phyloP scores from a whole-genome alignment of 768 basidiomycete species.

The Kwoniella europaea region DNA sequence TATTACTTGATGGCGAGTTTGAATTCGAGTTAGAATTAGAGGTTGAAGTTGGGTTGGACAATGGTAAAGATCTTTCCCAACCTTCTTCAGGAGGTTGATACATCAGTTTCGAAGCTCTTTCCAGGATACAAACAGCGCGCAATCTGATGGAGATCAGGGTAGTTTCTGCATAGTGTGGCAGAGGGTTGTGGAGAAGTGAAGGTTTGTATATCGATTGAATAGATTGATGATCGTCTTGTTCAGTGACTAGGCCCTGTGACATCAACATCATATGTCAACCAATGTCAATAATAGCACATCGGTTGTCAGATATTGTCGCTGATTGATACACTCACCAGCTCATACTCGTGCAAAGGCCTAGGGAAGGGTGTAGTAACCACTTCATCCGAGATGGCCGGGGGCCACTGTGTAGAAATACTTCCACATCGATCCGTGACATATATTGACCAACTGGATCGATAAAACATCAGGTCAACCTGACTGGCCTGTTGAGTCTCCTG shows the following conservation, averaged over 20 bases:
- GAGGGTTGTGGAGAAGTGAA: slow-evolving; percentile 7
- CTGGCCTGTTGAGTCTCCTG: neutral
- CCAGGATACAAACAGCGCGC: slow-evolving; percentile 40
- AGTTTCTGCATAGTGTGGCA: slow-evolving; percentile 31
- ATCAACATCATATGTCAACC: neutral
- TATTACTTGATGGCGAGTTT: slow-evolving; percentile 16
- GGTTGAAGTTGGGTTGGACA: neutral
- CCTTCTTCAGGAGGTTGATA: slow-evolving; percentile 45
- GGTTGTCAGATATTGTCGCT: neutral
- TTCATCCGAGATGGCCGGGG: slow-evolving; percentile 38
- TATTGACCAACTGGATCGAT: slow-evolving; percentile 40
- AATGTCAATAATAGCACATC: neutral
- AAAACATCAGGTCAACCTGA: neutral
- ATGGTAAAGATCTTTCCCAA: slow-evolving; percentile 21
- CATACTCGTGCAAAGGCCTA: slow-evolving; percentile 47
- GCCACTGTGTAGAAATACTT: slow-evolving; percentile 43
- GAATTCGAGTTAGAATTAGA: neutral
- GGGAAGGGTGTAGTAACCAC: slow-evolving; percentile 47
- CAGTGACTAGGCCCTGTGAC: slow-evolving; percentile 34
- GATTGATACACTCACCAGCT: slow-evolving; percentile 36
- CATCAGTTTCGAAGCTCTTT: slow-evolving; percentile 48
- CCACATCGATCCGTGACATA: slow-evolving; percentile 43
- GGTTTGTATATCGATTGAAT: slow-evolving; percentile 27
- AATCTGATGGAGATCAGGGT: slow-evolving; percentile 32
- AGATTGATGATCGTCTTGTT: slow-evolving; percentile 23